A percentile compares a stretch with the other conserved stretches of the same genome.
Evolutionary conservation across 495 filamentous ascomycete genomes (phyloP).

Genomic region (Ascobolus immersus): DNA sequence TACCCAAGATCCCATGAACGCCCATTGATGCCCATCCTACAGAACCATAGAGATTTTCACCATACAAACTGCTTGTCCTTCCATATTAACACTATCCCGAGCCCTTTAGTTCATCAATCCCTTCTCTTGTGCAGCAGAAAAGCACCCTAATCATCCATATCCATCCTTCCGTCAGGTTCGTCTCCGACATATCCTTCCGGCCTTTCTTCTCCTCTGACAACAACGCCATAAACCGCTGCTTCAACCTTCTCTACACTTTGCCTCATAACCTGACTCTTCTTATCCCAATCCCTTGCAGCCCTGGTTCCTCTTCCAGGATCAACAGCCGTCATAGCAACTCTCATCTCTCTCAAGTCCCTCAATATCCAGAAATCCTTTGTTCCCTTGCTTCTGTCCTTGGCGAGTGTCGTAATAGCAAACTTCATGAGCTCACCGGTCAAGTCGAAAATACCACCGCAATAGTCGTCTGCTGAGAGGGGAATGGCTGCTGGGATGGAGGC

Average conservation of each 20-base stretch:
- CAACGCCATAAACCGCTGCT: conserved; percentile 59
- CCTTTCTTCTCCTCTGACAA: conserved; percentile 62
- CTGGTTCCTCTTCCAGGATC: conserved; percentile 18
- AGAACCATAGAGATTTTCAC: too few species aligned
- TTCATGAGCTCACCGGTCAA: conserved; percentile 87
- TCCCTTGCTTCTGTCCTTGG: conserved; percentile 17
- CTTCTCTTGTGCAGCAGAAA: too few species aligned
- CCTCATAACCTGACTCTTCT: conserved; percentile 72
- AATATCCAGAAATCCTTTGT: conserved; percentile 6
- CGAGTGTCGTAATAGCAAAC: conserved; percentile 64
- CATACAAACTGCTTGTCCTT: too few species aligned
- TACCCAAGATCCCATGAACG: too few species aligned
- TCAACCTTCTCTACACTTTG: conserved; percentile 85
- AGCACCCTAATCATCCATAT: too few species aligned
- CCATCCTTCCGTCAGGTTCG: too few species aligned
- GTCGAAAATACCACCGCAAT: conserved; percentile 77
- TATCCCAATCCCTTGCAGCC: conserved; percentile 31
- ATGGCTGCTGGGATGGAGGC: conserved; percentile 28
- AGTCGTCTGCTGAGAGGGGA: conserved; percentile 52
- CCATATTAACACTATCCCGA: too few species aligned
- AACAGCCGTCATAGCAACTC: conserved; percentile 46
- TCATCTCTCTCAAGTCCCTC: conserved; percentile 22
- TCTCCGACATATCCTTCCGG: conserved; percentile 83
- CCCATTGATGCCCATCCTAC: too few species aligned
- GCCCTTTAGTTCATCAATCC: too few species aligned